These are phyloP conservation scores for Ophiorrhiza pumila DNA, from an alignment of 257 asterid species.

Conservation along the genomic window DNA sequence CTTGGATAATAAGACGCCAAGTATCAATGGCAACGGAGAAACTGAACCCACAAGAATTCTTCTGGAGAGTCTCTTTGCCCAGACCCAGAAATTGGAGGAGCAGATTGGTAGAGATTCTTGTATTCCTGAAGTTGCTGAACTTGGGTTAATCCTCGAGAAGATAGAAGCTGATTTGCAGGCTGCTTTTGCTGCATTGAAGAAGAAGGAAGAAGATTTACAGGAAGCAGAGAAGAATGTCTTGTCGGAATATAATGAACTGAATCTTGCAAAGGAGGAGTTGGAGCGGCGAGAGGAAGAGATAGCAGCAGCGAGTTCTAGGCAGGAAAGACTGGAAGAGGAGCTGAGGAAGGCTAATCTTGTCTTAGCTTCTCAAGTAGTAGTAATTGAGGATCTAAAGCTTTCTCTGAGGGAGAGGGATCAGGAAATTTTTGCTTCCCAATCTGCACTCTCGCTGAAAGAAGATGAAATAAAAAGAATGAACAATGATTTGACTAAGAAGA, in stretches of 20 bases:
- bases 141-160: conserved; percentile 44
- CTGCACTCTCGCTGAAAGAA: conserved; percentile 47
- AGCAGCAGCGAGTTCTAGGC: conserved; percentile 45
- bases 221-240: conserved; percentile 61
- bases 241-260: conserved; percentile 46
- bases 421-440: conserved; percentile 47
- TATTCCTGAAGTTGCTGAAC: conserved; percentile 48
- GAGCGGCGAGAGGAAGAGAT: conserved; percentile 51
- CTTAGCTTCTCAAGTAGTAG: conserved; percentile 62
- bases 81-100: conserved; percentile 81
- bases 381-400: conserved; percentile 59
- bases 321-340: conserved; percentile 68
- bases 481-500: conserved; percentile 47
- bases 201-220: conserved; percentile 76
- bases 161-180: conserved; percentile 69
- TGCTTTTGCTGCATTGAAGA: conserved; percentile 60
- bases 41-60: conserved; percentile 67
- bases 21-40: conserved; percentile 57
- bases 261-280: conserved; percentile 52
- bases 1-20: conserved; percentile 45
- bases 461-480: conserved; percentile 57
- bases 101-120: conserved; percentile 59
- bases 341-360: conserved; percentile 47
- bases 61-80: conserved; percentile 71
- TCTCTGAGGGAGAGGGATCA: conserved; percentile 50